Percentiles rank a stretch among this genome's conserved stretches.
phyloP scores from a whole-genome alignment of 2,329 filamentous ascomycete genomes.

The Colletotrichum tropicicola region DNA sequence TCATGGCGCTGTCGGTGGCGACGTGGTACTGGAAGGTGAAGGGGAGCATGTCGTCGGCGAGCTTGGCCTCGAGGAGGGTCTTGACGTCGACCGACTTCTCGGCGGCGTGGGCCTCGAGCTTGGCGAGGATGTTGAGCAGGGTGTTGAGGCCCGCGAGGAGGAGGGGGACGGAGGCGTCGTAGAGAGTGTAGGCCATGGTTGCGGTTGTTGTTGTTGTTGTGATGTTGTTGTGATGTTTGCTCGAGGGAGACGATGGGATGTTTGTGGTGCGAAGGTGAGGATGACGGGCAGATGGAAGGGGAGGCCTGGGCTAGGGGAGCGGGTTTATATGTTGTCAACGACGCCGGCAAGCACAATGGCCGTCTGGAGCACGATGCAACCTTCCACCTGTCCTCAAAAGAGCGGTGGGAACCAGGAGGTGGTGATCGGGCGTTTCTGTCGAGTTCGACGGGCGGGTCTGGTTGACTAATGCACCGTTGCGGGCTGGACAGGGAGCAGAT shows the following conservation, averaged over 20 bases:
- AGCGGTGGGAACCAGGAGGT: slow-evolving; percentile 17
- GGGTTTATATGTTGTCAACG: slow-evolving; percentile 7
- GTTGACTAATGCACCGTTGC: slow-evolving; percentile 19
- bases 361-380: neutral
- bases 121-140: slow-evolving; percentile 21
- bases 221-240: neutral
- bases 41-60: slow-evolving; percentile 53
- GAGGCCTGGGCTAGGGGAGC: neutral
- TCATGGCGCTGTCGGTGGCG: slow-evolving; percentile 39
- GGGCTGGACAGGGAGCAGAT: neutral
- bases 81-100: slow-evolving; percentile 20
- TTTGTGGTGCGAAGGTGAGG: too few relatives aligned
- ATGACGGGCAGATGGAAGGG: too few relatives aligned
- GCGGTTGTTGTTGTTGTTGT: neutral
- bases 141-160: slow-evolving; percentile 24
- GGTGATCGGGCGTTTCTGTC: slow-evolving; percentile 27
- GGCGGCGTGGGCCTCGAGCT: slow-evolving; percentile 15
- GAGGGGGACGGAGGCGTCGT: slow-evolving; percentile 24
- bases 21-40: slow-evolving; percentile 50
- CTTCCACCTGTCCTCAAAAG: slow-evolving; percentile 9
- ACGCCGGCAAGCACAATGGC: neutral
- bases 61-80: slow-evolving; percentile 14
- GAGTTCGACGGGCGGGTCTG: slow-evolving; percentile 26
- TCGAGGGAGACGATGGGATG: too few relatives aligned
- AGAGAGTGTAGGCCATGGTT: slow-evolving; percentile 21